Percentiles rank a stretch among this genome's conserved stretches.
Evolutionary conservation across 176 grass and related monocot species (phyloP).

Genomic region (Otatea glauca): DNA sequence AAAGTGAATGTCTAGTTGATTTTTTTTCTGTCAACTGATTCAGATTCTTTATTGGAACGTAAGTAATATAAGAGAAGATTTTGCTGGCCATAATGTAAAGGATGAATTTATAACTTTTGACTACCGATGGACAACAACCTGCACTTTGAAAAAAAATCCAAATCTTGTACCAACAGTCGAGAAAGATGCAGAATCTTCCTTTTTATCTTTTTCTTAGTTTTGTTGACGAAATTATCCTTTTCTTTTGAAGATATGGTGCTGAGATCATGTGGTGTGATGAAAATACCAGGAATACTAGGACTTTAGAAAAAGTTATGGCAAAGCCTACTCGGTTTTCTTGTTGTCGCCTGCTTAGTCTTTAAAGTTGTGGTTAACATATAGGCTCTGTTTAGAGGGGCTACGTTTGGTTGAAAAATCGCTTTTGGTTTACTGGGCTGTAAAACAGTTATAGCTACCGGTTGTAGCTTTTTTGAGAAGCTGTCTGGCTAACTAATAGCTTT

Average conservation of each 20-base stretch:
- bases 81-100: not conserved
- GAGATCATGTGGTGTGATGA: not conserved
- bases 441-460: no score
- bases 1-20: not conserved
- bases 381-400: no score
- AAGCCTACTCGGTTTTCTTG: not conserved
- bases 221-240: not conserved
- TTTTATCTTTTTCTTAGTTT: not conserved
- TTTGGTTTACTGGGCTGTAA: no score
- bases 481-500: no score
- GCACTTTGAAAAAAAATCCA: not conserved
- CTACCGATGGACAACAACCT: not conserved
- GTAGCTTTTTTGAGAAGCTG: no score
- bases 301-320: not conserved
- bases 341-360: not conserved
- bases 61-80: not conserved
- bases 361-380: not conserved
- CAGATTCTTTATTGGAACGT: not conserved
- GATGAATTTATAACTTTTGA: constrained; percentile 13
- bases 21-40: not conserved
- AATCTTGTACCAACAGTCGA: not conserved
- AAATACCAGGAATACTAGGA: constrained; percentile 18
- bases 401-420: no score
- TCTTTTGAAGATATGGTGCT: not conserved
- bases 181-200: not conserved